Percentiles rank a stretch among this genome's conserved stretches.
phyloP scores from a whole-genome alignment of 2,329 filamentous ascomycete genomes.

The Hymenoscyphus occultus region DNA sequence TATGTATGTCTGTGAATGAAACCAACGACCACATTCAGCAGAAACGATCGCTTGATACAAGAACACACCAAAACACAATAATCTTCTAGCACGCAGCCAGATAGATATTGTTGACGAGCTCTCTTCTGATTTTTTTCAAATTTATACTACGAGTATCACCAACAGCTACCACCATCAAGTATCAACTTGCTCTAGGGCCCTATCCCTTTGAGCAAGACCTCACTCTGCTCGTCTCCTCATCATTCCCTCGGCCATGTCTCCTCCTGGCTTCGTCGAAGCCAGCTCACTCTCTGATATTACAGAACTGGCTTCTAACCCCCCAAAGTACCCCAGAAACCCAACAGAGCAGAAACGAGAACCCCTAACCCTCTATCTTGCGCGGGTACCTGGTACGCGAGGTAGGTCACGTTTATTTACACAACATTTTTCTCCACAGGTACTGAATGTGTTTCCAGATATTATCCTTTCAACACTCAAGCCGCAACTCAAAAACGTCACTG shows the following conservation, averaged over 20 bases:
- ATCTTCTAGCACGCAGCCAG: no score
- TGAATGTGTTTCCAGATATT: slow-evolving; percentile 61
- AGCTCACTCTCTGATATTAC: slow-evolving; percentile 79
- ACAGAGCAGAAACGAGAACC: slow-evolving; percentile 66
- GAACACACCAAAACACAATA: no score
- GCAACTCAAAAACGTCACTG: slow-evolving; percentile 81
- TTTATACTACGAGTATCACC: no score
- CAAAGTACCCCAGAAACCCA: slow-evolving; percentile 77
- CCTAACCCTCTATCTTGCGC: slow-evolving; percentile 83
- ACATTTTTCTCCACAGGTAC: background rate
- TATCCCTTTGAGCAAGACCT: background rate
- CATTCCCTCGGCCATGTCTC: background rate
- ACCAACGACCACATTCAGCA: no score
- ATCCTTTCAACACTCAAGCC: slow-evolving; percentile 92
- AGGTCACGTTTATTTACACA: slow-evolving; percentile 31
- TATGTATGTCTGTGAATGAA: no score
- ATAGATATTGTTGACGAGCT: no score
- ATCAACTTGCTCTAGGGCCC: no score
- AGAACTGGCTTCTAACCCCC: slow-evolving; percentile 78
- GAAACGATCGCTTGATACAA: no score
- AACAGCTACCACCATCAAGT: no score
- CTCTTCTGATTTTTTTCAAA: no score
- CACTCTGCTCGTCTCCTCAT: background rate
- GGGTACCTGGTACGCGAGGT: slow-evolving; percentile 90
- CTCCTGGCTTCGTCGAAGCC: slow-evolving; percentile 58